Evolutionary conservation across 768 basidiomycete species (phyloP).

Genomic region (Clavulina sp.): DNA sequence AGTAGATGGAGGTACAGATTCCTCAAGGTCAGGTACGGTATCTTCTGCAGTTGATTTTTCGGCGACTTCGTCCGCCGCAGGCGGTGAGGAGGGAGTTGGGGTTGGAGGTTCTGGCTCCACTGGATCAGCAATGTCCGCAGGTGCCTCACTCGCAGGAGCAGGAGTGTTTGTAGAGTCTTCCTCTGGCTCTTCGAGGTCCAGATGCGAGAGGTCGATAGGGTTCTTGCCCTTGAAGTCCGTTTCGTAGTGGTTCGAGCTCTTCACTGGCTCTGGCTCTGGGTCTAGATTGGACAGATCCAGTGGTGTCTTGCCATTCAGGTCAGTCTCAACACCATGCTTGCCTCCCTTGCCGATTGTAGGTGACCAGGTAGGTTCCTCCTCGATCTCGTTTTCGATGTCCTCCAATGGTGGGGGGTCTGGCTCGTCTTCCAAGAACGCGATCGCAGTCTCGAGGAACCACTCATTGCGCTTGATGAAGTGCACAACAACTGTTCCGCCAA

Average conservation of each 20-base stretch:
- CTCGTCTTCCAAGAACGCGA: conserved; percentile 51
- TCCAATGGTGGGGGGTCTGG: neutral
- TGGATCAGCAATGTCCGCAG: no score
- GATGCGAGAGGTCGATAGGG: neutral
- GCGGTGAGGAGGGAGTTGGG: no score
- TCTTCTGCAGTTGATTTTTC: no score
- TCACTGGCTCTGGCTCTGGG: neutral
- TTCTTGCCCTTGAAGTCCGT: neutral
- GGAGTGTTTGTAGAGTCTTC: no score
- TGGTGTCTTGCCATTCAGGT: neutral
- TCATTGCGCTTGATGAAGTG: conserved; percentile 95
- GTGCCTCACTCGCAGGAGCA: no score
- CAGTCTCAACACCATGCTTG: neutral
- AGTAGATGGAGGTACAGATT: no score
- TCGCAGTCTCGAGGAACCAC: conserved; percentile 90
- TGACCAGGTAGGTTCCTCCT: neutral
- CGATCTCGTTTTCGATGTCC: neutral
- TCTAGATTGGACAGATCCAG: conserved; percentile 1
- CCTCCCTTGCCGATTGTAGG: neutral
- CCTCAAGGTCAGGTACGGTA: no score
- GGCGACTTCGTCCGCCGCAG: no score
- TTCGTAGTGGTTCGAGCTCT: neutral
- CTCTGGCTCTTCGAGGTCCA: no score
- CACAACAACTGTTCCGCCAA: conserved; percentile 88
- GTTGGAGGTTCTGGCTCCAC: no score